Conservation (phyloP, 495 filamentous ascomycete species). For the Lindgomyces ingoldianus region DNA sequence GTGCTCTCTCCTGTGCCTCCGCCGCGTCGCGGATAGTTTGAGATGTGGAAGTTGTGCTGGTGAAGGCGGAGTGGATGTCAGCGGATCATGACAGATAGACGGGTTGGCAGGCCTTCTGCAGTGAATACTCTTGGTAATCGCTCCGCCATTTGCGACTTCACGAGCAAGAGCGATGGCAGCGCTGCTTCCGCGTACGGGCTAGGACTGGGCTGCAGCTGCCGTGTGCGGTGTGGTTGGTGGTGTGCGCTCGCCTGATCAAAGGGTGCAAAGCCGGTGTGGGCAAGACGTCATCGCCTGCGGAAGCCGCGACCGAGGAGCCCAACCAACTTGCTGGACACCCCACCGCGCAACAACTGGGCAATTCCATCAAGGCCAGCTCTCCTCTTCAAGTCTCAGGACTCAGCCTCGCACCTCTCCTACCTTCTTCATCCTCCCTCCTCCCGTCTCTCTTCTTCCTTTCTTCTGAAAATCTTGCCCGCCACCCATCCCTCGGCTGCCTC, state of each 20-base stretch:
- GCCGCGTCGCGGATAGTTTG: constrained; percentile 2
- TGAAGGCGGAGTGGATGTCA: background rate
- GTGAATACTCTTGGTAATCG: background rate
- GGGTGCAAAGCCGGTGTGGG: background rate
- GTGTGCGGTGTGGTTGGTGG: background rate
- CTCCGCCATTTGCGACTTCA: background rate
- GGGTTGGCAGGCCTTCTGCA: background rate
- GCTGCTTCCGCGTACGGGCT: background rate
- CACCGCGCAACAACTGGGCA: constrained; percentile 12
- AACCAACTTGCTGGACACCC: constrained; percentile 8
- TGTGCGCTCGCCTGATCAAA: constrained; percentile 6
- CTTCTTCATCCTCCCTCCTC: constrained; percentile 15
- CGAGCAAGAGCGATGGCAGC: background rate
- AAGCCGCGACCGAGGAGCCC: constrained; percentile 14
- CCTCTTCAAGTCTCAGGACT: background rate
- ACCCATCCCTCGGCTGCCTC: too few species aligned
- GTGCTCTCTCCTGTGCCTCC: constrained; percentile 5
- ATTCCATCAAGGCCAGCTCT: constrained; percentile 28
- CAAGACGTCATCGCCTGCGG: constrained; percentile 17
- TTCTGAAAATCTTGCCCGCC: too few species aligned
- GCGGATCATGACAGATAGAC: background rate
- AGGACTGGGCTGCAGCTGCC: constrained; percentile 4
- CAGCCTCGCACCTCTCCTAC: constrained; percentile 12
- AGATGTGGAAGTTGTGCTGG: background rate
- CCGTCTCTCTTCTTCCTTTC: constrained; percentile 6